Conservation (phyloP, 371 early-diverging fungal genomes). For the Dichotomocladium elegans region DNA sequence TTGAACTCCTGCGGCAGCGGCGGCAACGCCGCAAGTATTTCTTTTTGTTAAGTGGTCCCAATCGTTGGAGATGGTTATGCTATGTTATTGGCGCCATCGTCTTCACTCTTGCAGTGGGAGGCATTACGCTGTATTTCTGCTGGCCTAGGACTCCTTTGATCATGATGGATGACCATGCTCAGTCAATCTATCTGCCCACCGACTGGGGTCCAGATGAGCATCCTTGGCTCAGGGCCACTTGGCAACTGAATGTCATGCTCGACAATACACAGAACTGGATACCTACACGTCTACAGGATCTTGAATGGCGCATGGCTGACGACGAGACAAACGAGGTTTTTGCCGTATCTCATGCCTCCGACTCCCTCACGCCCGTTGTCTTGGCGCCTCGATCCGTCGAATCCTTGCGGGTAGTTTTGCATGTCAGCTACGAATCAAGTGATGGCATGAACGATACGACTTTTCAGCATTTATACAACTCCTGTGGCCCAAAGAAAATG, state of each 20-base stretch:
- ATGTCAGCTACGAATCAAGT: constrained; percentile 9
- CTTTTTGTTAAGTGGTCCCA: not conserved
- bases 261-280: constrained; percentile 28
- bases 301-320: not conserved
- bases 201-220: constrained; percentile 20
- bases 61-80: not conserved
- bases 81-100: not conserved
- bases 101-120: not conserved
- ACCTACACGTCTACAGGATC: constrained; percentile 14
- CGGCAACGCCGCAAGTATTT: not conserved
- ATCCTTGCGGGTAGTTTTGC: constrained; percentile 5
- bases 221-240: constrained; percentile 12
- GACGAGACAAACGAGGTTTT: not conserved
- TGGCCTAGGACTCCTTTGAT: constrained; percentile 21
- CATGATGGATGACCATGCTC: constrained; percentile 3
- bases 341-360: too few species aligned
- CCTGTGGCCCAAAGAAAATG: constrained; percentile 20
- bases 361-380: not conserved
- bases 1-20: not conserved
- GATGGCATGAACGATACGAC: constrained; percentile 14
- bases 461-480: constrained; percentile 17
- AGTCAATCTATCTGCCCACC: constrained; percentile 2
- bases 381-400: constrained; percentile 5
- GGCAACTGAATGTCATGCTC: constrained; percentile 26
- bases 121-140: constrained; percentile 15